Evolutionary conservation across 2,329 filamentous ascomycete species (phyloP).

Genomic region (Pseudogymnoascus sp.): DNA sequence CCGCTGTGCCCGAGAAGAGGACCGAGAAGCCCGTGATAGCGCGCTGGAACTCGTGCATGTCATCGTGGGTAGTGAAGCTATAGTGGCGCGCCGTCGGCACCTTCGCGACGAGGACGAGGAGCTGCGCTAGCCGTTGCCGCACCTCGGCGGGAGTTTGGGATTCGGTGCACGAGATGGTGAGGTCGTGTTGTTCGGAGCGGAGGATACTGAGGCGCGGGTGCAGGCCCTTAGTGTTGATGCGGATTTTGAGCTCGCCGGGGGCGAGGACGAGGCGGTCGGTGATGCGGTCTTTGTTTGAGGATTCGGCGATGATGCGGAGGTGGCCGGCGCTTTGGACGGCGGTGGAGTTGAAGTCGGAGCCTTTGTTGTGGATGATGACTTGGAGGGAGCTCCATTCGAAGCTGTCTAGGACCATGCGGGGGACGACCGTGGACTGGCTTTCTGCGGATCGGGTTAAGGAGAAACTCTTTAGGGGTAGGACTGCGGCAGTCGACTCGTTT

Average conservation of each 20-base stretch:
- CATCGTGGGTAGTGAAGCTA: conserved; percentile 57
- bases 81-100: conserved; percentile 58
- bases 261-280: conserved; percentile 79
- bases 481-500: conserved; percentile 60
- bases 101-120: conserved; percentile 35
- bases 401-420: conserved; percentile 23
- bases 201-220: conserved; percentile 59
- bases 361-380: conserved; percentile 64
- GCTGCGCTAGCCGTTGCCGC: conserved; percentile 54
- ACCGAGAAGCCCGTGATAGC: conserved; percentile 77
- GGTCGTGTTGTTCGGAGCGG: conserved; percentile 68
- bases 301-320: conserved; percentile 69
- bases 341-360: conserved; percentile 42
- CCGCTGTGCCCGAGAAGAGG: conserved; percentile 65
- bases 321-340: conserved; percentile 63
- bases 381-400: conserved; percentile 60
- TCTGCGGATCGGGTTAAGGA: conserved; percentile 52
- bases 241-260: conserved; percentile 65
- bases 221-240: conserved; percentile 43
- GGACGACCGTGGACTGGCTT: conserved; percentile 28
- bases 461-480: conserved; percentile 61
- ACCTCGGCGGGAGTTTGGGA: conserved; percentile 57
- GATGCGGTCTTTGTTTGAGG: conserved; percentile 63
- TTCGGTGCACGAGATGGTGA: conserved; percentile 70
- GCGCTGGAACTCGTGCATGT: conserved; percentile 72